Conservation (phyloP, 352 stramenopile genomes). For the Pythium rhizo-oryzae region DNA sequence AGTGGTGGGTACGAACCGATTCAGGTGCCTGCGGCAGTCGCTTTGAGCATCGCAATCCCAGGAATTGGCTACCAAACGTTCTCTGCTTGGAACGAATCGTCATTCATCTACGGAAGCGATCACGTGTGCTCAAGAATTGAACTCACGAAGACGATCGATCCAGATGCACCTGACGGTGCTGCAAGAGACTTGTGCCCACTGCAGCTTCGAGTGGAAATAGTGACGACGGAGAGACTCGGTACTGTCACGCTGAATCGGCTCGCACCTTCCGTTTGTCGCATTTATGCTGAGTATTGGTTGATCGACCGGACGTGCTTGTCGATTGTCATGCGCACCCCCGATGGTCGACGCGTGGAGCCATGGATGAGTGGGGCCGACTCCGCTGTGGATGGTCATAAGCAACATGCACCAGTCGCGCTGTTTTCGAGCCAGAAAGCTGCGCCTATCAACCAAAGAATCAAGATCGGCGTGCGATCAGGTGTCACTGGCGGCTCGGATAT, state of each 20-base stretch:
- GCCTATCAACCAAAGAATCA: slow-evolving; percentile 58
- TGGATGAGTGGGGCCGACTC: slow-evolving; percentile 26
- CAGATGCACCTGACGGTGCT: slow-evolving; percentile 2
- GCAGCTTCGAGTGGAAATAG: slow-evolving; percentile 29
- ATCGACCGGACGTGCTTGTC: slow-evolving; percentile 79
- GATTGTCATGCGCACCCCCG: slow-evolving; percentile 67
- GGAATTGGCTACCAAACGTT: slow-evolving; percentile 58
- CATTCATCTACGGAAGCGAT: slow-evolving; percentile 74
- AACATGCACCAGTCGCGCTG: slow-evolving; percentile 63
- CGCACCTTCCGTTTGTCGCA: slow-evolving; percentile 60
- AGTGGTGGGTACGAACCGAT: slow-evolving; percentile 29
- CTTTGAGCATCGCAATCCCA: slow-evolving; percentile 72
- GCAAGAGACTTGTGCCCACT: slow-evolving; percentile 8
- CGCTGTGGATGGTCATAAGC: slow-evolving; percentile 19
- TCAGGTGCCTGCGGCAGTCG: slow-evolving; percentile 65
- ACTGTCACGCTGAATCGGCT: slow-evolving; percentile 29
- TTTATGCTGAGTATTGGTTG: slow-evolving; percentile 87
- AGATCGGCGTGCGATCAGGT: slow-evolving; percentile 56
- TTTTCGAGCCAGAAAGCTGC: slow-evolving; percentile 72
- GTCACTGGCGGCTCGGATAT: slow-evolving; percentile 47
- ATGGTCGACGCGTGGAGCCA: slow-evolving; percentile 52
- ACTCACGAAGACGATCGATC: slow-evolving; percentile 34
- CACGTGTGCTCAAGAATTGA: slow-evolving; percentile 71
- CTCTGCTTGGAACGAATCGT: slow-evolving; percentile 53
- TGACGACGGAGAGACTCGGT: slow-evolving; percentile 22